Percentiles rank a stretch among this genome's conserved stretches.
phyloP scores from a whole-genome alignment of 73 alveolate species.

The Paramecium bursaria region DNA sequence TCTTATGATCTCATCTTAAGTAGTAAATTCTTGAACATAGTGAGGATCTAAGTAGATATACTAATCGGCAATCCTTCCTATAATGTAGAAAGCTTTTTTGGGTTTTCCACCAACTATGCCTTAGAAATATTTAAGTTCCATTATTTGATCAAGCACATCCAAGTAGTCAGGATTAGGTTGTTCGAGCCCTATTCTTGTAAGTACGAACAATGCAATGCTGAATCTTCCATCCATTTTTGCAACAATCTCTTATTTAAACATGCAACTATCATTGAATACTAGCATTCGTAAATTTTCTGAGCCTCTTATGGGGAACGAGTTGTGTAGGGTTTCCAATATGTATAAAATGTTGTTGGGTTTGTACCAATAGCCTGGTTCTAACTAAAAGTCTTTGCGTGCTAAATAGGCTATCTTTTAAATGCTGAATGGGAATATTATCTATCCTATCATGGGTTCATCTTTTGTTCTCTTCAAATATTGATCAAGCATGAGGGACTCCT shows the following conservation, averaged over 20 bases:
- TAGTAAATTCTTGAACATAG: conserved; percentile 62
- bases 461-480: not conserved
- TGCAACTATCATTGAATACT: conserved; percentile 37
- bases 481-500: not conserved
- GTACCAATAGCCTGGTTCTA: conserved; percentile 69
- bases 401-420: conserved; percentile 62
- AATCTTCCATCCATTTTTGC: not conserved
- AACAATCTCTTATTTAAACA: not conserved
- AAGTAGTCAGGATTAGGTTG: conserved; percentile 56
- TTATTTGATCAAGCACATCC: conserved; percentile 33
- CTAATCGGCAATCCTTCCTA: conserved; percentile 65
- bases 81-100: conserved; percentile 58
- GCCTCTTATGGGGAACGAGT: conserved; percentile 49
- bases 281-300: conserved; percentile 46
- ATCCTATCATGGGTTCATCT: not conserved
- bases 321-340: conserved; percentile 58
- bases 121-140: conserved; percentile 60
- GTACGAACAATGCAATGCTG: conserved; percentile 45
- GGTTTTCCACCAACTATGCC: conserved; percentile 72
- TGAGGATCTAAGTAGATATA: conserved; percentile 71
- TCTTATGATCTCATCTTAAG: not conserved
- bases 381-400: conserved; percentile 57
- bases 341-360: conserved; percentile 60
- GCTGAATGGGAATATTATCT: conserved; percentile 50
- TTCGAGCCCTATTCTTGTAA: conserved; percentile 65